Evolutionary conservation across 495 filamentous ascomycete genomes (phyloP).

Genomic region (Penicillium verhagenii): DNA sequence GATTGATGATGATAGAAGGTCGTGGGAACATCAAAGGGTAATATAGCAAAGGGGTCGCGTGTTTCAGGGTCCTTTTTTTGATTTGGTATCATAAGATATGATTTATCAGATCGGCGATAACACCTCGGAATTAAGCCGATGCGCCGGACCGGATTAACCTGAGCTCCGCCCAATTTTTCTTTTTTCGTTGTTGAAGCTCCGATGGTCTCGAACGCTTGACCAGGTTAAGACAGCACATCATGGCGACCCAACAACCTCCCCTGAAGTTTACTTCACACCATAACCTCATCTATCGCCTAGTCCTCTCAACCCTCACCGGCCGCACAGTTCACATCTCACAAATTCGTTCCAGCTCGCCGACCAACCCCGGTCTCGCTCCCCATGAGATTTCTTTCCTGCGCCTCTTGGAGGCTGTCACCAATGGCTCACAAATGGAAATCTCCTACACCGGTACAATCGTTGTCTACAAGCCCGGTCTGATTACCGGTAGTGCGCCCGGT

Average conservation of each 20-base stretch:
- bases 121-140: slow-evolving; percentile 24
- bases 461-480: slow-evolving; percentile 86
- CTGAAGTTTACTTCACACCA: slow-evolving; percentile 78
- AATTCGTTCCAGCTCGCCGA: slow-evolving; percentile 82
- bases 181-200: slow-evolving; percentile 23
- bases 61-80: slow-evolving; percentile 4
- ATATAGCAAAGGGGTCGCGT: background rate
- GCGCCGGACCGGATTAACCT: slow-evolving; percentile 25
- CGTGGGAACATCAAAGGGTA: background rate
- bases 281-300: slow-evolving; percentile 77
- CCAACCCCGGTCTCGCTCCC: slow-evolving; percentile 80
- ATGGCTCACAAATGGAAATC: slow-evolving; percentile 91
- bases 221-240: slow-evolving; percentile 31
- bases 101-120: slow-evolving; percentile 32
- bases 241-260: slow-evolving; percentile 46
- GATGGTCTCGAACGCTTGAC: slow-evolving; percentile 8
- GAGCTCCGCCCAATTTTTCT: slow-evolving; percentile 32
- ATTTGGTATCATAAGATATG: background rate
- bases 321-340: slow-evolving; percentile 85
- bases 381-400: slow-evolving; percentile 96
- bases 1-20: background rate
- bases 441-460: slow-evolving; percentile 92
- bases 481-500: slow-evolving; percentile 74
- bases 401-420: slow-evolving; percentile 90
- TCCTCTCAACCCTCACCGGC: slow-evolving; percentile 89